Evolutionary conservation across 352 stramenopile genomes (phyloP), one percentile per base, ranked within the genome.

Genomic region (Saprolegnia diclina): DNA sequence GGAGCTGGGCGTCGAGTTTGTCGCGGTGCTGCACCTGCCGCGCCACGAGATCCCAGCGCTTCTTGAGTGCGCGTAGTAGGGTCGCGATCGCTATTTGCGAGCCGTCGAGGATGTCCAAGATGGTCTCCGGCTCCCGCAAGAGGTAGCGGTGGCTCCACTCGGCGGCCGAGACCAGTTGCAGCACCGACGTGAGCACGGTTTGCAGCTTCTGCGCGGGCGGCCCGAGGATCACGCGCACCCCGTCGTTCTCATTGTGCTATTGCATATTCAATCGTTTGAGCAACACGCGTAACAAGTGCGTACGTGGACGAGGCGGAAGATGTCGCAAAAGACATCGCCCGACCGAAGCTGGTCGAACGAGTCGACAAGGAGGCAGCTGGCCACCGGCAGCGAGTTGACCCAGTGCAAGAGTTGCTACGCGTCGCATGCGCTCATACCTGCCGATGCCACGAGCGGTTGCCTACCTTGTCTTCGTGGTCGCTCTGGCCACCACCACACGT

Each of bases 371-470:
- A 88, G 69, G 65, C 83, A 90, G 52, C 72, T 75, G 16, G 80
- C 76, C 18, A 87, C 64, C 16, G 82, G 83, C 54, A 90, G 67
- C 32, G 83, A 89, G 72, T 91, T 91, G 56, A 91, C 59, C 82
- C 82, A 91, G 57, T 91, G 83, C 48, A 91, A 64, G 42, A 89
- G 71, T 69, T 84, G 72, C 22, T 65, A 65, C 24, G 24, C n/a
- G 40, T 37, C n/a, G 13, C 13, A n/a, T n/a, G 42, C 13, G 4
- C 13, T 48, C 42, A n/a, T 3, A n/a, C 4, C 42, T n/a, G 18
- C 1, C 18, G 42, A 3, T 10, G 42, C 42, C 42, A 48, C 2
- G 13, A 4, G 18, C 7, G 42, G 29, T 35, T 5, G 5, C 29
- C 29, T n/a, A 48, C 42, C 42, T 48, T 48, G 42, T 48, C 42